Evolutionary conservation across 2,329 filamentous ascomycete species (phyloP).

Genomic region (Aureobasidium sp.): DNA sequence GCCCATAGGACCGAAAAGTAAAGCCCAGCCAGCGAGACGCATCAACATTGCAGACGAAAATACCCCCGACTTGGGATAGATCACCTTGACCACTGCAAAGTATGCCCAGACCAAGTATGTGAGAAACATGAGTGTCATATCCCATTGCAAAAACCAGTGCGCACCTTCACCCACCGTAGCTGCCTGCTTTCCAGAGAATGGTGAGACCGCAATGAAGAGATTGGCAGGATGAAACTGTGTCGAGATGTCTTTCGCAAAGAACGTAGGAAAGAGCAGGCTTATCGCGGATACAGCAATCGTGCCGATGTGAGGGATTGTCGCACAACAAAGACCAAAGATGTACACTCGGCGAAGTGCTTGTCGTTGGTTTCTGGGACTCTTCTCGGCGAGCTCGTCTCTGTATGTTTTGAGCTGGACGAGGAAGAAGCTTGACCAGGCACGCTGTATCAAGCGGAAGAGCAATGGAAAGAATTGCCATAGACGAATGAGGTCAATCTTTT

Average conservation of each 20-base stretch:
- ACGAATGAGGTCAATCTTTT: constrained; percentile 1
- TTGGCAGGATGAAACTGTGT: background rate
- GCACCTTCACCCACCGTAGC: constrained; percentile 3
- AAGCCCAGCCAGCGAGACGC: background rate
- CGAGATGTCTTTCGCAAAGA: background rate
- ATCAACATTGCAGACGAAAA: background rate
- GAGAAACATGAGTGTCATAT: constrained; percentile 7
- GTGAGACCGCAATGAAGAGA: constrained; percentile 1
- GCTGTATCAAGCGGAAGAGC: background rate
- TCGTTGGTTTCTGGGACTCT: background rate
- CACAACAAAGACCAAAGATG: background rate
- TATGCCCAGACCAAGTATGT: constrained; percentile 6
- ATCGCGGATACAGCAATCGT: background rate
- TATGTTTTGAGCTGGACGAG: background rate
- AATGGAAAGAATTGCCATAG: constrained; percentile 15
- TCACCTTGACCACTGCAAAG: background rate
- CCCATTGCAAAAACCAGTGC: constrained; percentile 16
- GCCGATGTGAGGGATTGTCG: background rate
- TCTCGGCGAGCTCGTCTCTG: background rate
- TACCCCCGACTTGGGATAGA: background rate
- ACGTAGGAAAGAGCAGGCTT: background rate
- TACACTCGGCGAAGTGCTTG: background rate
- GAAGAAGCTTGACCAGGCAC: background rate
- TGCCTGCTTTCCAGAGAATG: background rate
- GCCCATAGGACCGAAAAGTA: constrained; percentile 6